Base-by-base conservation (phyloP, 164 flowering plant genomes). In the Dillenia suffruticosa region DNA sequence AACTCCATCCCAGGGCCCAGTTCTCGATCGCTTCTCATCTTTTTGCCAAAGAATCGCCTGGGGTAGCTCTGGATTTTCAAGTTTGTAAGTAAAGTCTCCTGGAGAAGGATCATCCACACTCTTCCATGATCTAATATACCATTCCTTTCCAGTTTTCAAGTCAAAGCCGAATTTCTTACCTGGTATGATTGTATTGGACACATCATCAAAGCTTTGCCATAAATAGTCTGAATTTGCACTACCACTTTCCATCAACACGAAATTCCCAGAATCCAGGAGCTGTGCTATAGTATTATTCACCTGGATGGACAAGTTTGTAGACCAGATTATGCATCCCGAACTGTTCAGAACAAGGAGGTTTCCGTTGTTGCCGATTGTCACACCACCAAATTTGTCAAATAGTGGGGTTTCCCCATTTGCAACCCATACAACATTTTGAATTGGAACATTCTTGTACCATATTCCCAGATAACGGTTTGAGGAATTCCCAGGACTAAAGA, bases 191-290 rank as follows among this genome's bases (percentile, higher is more conserved):
- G 73, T 73, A 55, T 69, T 68, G 14, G 56, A 16, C 10, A 73
- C 68, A 55, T 65, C 46, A 59, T 69, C 68, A 48, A 73, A 73
- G 45, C 74, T 70, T 48, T 74, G 68, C 70, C 74, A 68, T 12
- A 57, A 3, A 15, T 12, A 64, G 22, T 61, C 11, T 9, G 61
- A 40, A 47, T 60, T 57, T 7, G n/a, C 19, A 14, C 56, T n/a
- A 0, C 9, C 12, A 3, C 56, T 51, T 9, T 66, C 51, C 51
- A 19, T 52, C 17, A 75, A 43, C 3, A 71, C 71, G 10, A 75
- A 59, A 57, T 75, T 75, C 5, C 75, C 79, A 6, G 73, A 55
- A 46, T 69, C 66, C 15, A 67, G 46, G 7, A 74, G 58, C 54
- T 60, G 66, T 3, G 61, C 60, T 5, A 65, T 61, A 13, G 70